Conservation (phyloP, 1,139 yeast genomes). For the Lodderomyces parapsilosis region DNA sequence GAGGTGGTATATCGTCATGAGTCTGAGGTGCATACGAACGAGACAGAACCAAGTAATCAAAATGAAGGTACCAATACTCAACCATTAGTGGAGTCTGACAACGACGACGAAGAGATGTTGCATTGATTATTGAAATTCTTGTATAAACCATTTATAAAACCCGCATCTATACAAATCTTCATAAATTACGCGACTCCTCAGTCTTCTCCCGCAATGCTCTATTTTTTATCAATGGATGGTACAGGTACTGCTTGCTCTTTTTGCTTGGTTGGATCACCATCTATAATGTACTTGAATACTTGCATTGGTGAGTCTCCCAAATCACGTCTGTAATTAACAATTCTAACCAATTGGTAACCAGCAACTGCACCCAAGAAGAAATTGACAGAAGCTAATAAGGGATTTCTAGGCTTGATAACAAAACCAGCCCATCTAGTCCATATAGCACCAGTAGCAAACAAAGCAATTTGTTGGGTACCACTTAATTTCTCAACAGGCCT, state of each 20-base stretch:
- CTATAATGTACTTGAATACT: conserved; percentile 56
- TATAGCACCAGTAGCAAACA: conserved; percentile 87
- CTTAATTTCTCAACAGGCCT: conserved; percentile 91
- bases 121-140: conserved; percentile 14
- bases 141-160: conserved; percentile 4
- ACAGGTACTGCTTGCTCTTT: conserved; percentile 3
- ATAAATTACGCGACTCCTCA: neutral
- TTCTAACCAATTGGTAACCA: conserved; percentile 75
- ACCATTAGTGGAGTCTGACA: neutral
- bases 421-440: conserved; percentile 98
- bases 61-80: neutral
- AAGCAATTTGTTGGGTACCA: conserved; percentile 89
- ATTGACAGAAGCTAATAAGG: conserved; percentile 86
- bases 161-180: neutral
- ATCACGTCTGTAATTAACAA: conserved; percentile 58
- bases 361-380: conserved; percentile 92
- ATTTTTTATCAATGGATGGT: neutral
- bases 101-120: conserved; percentile 16
- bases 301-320: conserved; percentile 51
- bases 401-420: conserved; percentile 87
- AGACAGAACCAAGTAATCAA: neutral
- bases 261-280: conserved; percentile 36
- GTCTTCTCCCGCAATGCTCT: too few species aligned
- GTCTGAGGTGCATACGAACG: conserved; percentile 4
- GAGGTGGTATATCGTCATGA: conserved; percentile 12